Conservation (phyloP, 768 basidiomycete species). For the Tylopilus subfusipes region DNA sequence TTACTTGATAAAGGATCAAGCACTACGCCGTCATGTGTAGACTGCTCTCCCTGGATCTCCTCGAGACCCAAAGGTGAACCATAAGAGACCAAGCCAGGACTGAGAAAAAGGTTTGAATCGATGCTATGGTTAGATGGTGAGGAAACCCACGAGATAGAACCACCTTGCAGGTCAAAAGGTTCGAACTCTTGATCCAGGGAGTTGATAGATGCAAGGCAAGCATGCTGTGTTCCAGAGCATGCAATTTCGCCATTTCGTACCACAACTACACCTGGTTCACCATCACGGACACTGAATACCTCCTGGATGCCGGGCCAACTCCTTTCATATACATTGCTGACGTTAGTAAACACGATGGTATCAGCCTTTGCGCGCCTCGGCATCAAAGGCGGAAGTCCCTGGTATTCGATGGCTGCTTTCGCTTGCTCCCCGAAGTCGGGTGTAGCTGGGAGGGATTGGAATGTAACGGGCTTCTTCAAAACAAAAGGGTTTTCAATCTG, state of each 20-base stretch:
- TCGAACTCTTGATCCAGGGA: conserved; percentile 27
- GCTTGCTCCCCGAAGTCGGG: conserved; percentile 67
- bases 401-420: conserved; percentile 53
- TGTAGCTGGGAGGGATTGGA: conserved; percentile 51
- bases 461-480: conserved; percentile 47
- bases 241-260: conserved; percentile 50
- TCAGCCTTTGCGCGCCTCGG: conserved; percentile 37
- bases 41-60: conserved; percentile 51
- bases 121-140: conserved; percentile 3
- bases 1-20: conserved; percentile 36
- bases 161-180: conserved; percentile 60
- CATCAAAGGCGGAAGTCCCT: conserved; percentile 68
- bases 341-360: conserved; percentile 61
- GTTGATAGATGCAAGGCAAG: conserved; percentile 20
- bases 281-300: conserved; percentile 12
- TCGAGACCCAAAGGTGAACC: conserved; percentile 47
- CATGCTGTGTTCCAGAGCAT: conserved; percentile 43
- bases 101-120: conserved; percentile 20
- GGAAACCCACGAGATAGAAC: conserved; percentile 47
- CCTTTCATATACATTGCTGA: conserved; percentile 47
- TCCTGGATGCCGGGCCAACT: conserved; percentile 24
- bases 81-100: conserved; percentile 44
- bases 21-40: conserved; percentile 58
- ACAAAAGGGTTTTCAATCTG: conserved; percentile 53
- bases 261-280: conserved; percentile 41